These are phyloP conservation scores for Hyaloscypha finlandica DNA, from an alignment of 495 filamentous ascomycete genomes.

Conservation along the genomic window DNA sequence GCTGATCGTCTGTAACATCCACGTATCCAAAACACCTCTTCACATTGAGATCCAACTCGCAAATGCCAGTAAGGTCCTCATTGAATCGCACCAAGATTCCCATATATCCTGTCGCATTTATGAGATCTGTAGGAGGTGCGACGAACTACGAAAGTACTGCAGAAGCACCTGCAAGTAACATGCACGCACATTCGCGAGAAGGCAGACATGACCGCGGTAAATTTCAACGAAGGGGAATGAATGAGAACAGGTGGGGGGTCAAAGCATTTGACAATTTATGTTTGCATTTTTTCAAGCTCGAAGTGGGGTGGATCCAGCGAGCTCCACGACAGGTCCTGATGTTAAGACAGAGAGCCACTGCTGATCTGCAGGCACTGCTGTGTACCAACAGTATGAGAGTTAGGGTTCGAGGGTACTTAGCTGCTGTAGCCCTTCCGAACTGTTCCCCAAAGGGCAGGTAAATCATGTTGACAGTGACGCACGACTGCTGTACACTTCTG, in stretches of 20 bases:
- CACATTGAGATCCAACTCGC: slow-evolving; percentile 63
- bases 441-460: not conserved
- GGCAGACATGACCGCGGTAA: slow-evolving; percentile 4
- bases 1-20: slow-evolving; percentile 60
- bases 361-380: not conserved
- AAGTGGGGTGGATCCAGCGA: not conserved
- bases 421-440: not conserved
- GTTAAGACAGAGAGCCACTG: not conserved
- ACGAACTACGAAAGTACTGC: slow-evolving; percentile 55
- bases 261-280: not conserved
- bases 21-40: slow-evolving; percentile 69
- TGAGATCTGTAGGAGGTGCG: slow-evolving; percentile 55
- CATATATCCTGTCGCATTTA: slow-evolving; percentile 50
- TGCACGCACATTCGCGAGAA: not conserved
- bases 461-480: not conserved
- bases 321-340: not conserved
- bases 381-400: not conserved
- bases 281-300: not conserved
- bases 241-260: not conserved
- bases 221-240: not conserved
- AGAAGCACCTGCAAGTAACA: slow-evolving; percentile 4
- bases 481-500: not conserved
- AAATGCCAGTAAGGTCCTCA: slow-evolving; percentile 62
- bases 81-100: slow-evolving; percentile 60
- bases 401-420: not conserved